phyloP scores from a whole-genome alignment of 2,329 filamentous ascomycete genomes.

The Beauveria sp. region DNA sequence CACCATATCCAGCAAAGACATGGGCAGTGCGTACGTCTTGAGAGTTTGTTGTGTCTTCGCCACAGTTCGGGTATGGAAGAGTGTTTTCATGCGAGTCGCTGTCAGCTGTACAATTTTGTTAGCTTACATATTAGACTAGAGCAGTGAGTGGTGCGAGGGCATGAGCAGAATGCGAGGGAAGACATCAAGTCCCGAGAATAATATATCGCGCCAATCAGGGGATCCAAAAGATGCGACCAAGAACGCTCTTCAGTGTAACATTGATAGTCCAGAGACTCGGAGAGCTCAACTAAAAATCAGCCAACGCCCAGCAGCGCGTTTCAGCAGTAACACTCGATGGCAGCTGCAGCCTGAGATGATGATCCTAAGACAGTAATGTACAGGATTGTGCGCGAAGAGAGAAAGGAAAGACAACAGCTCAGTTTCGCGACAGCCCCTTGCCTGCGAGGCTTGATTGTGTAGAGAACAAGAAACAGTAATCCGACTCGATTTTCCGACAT shows the following conservation, averaged over 20 bases:
- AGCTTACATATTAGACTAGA: background rate
- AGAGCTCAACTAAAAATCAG: constrained; percentile 8
- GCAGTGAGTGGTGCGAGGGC: background rate
- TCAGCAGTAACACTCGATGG: constrained; percentile 26
- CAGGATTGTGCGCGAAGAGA: constrained; percentile 33
- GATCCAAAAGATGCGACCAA: background rate
- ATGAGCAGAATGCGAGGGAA: background rate
- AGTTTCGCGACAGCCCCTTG: constrained; percentile 5
- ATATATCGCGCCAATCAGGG: background rate
- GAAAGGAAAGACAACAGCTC: constrained; percentile 1
- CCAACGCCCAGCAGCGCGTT: constrained; percentile 15
- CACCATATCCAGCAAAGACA: constrained; percentile 62
- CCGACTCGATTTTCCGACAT: constrained; percentile 6
- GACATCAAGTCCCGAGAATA: background rate
- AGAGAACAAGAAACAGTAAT: constrained; percentile 1
- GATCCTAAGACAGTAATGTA: constrained; percentile 47
- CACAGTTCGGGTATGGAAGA: background rate
- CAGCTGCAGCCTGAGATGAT: constrained; percentile 34
- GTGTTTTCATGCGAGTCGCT: background rate
- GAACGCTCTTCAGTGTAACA: constrained; percentile 3
- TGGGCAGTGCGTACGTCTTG: constrained; percentile 64
- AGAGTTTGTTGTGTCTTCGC: background rate
- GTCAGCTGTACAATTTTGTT: background rate
- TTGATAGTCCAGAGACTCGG: constrained; percentile 8
- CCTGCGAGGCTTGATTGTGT: constrained; percentile 7